Evolutionary conservation across 805 yeast genomes (phyloP).

Genomic region (Cyberlindnera maritima): DNA sequence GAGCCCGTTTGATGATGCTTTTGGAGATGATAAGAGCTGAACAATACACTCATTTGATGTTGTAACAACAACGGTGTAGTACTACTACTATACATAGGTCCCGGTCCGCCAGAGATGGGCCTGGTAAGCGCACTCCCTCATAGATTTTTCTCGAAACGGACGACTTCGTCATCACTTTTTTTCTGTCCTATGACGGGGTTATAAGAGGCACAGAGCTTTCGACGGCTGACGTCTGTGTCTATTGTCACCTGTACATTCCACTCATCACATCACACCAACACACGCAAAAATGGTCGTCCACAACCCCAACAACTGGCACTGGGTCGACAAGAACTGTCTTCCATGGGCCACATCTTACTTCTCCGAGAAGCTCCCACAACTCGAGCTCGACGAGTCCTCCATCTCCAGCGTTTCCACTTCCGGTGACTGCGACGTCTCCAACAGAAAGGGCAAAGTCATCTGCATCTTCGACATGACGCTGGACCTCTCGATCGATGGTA

Average conservation of each 20-base stretch:
- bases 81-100: too few species aligned
- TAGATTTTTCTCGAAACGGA: constrained; percentile 7
- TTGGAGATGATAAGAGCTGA: background rate
- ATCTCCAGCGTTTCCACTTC: constrained; percentile 42
- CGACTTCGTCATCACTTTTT: background rate
- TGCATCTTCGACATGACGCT: constrained; percentile 70
- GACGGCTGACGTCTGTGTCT: too few species aligned
- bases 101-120: background rate
- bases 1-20: constrained; percentile 18
- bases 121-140: constrained; percentile 7
- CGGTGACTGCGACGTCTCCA: constrained; percentile 83
- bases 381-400: constrained; percentile 27
- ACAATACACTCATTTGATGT: too few species aligned
- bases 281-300: constrained; percentile 52
- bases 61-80: too few species aligned
- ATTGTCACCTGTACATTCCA: too few species aligned
- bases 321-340: constrained; percentile 68
- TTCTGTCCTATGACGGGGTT: too few species aligned
- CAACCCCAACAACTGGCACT: constrained; percentile 76
- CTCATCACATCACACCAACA: too few species aligned
- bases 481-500: constrained; percentile 43
- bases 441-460: constrained; percentile 76
- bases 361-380: constrained; percentile 33
- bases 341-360: constrained; percentile 60
- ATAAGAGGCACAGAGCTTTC: too few species aligned